Evolutionary conservation across 2,329 filamentous ascomycete species (phyloP).

Genomic region (Coniochaeta hoffmannii): DNA sequence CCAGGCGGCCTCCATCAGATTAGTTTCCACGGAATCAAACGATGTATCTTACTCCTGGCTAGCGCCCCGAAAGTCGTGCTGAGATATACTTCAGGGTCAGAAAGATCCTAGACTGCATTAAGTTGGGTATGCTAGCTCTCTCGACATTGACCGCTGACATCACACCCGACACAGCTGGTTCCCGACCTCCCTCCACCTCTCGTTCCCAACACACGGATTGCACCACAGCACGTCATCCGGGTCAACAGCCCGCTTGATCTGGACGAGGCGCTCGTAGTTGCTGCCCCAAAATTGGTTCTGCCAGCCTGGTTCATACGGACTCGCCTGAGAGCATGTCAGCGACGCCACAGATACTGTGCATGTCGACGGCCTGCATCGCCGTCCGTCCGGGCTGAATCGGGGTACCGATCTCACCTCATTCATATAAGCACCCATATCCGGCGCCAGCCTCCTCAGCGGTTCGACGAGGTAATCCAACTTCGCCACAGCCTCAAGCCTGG

Average conservation of each 20-base stretch:
- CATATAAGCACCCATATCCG: slow-evolving; percentile 16
- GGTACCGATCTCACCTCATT: slow-evolving; percentile 15
- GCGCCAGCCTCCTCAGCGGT: slow-evolving; percentile 19
- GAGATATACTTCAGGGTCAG: neutral
- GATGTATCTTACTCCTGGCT: neutral
- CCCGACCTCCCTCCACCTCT: slow-evolving; percentile 17
- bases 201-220: slow-evolving; percentile 27
- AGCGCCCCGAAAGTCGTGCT: neutral
- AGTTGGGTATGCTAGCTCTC: too few relatives aligned
- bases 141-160: neutral
- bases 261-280: slow-evolving; percentile 26
- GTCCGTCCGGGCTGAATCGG: too few relatives aligned
- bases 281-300: slow-evolving; percentile 19
- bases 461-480: slow-evolving; percentile 6
- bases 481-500: slow-evolving; percentile 6
- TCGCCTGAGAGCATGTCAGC: slow-evolving; percentile 1
- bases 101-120: neutral
- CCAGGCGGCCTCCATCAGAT: neutral
- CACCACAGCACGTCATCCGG: slow-evolving; percentile 31
- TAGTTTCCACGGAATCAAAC: neutral
- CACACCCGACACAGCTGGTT: slow-evolving; percentile 11
- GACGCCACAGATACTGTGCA: too few relatives aligned
- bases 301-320: slow-evolving; percentile 12
- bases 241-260: slow-evolving; percentile 27
- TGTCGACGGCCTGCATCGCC: too few relatives aligned